These are phyloP conservation scores for Ophiostoma piceae DNA, from an alignment of 2,329 filamentous ascomycete species.

Conservation along the genomic window DNA sequence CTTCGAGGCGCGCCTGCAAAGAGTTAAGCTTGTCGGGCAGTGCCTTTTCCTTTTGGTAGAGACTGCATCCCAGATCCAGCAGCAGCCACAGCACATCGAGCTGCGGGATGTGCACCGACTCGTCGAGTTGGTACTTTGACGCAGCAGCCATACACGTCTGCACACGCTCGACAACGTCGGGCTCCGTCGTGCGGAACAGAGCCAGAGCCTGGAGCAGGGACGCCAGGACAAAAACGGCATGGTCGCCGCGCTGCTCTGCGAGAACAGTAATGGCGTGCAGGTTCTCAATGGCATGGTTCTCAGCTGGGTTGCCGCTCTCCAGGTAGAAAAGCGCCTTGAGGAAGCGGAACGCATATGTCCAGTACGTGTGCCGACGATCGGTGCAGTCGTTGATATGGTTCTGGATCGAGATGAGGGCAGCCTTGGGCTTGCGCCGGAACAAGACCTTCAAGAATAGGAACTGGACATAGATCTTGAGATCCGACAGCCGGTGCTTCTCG, in stretches of 20 bases:
- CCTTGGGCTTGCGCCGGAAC: slow-evolving; percentile 65
- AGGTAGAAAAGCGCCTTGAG: slow-evolving; percentile 65
- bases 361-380: slow-evolving; percentile 62
- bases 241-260: slow-evolving; percentile 57
- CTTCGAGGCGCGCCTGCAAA: slow-evolving; percentile 59
- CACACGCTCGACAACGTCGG: slow-evolving; percentile 63
- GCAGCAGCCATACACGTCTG: slow-evolving; percentile 70
- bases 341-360: slow-evolving; percentile 73
- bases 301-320: slow-evolving; percentile 54
- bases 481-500: slow-evolving; percentile 57
- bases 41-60: slow-evolving; percentile 57
- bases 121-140: slow-evolving; percentile 63
- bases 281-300: slow-evolving; percentile 62
- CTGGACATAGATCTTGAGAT: slow-evolving; percentile 73
- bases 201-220: slow-evolving; percentile 65
- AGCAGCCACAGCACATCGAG: slow-evolving; percentile 61
- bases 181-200: slow-evolving; percentile 58
- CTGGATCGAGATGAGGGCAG: slow-evolving; percentile 67
- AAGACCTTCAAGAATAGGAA: slow-evolving; percentile 66
- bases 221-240: slow-evolving; percentile 59
- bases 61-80: slow-evolving; percentile 64
- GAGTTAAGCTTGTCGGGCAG: slow-evolving; percentile 55
- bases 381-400: slow-evolving; percentile 63
- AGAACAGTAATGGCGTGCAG: slow-evolving; percentile 57
- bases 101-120: slow-evolving; percentile 59